Evolutionary conservation across 1,139 yeast species (phyloP), one percentile per base, ranked within the genome.

Genomic region (Meyerozyma sp.): DNA sequence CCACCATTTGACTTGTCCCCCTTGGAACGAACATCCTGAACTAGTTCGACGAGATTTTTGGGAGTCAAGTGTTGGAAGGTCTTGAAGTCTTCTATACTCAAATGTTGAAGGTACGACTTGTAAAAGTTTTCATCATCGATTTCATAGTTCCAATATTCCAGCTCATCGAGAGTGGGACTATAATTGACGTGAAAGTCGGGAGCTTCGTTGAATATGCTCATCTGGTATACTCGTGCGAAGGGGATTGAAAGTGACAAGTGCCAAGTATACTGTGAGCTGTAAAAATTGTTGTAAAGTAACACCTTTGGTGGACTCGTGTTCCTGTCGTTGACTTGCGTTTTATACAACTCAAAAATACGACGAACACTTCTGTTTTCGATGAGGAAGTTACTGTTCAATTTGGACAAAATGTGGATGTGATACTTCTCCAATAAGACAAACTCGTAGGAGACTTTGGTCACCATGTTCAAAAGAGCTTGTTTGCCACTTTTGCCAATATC

Each of bases 361-460:
- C 48, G 47, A 7, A 65, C 52, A 6, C 59, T 43, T 29, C 64
- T 48, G 28, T 53, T 47, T 39, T 65, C 71, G 23, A 71, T 52
- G 20, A 71, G 48, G 9, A 63, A 62, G 47, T 70, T 68, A 44
- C 60, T 57, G 48, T 62, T 59, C 36, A 70, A 54, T 48, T 71
- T 71, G 7, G 66, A 52, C 28, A 67, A 49, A 25, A 71, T 68
- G 42, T 72, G 74, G 29, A 72, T 59, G 44, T 61, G 65, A 50
- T 72, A 73, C 46, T 64, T 68, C 43, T 73, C 78, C 47, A 73
- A 56, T 28, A 72, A 55, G 42, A 70, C 59, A 48, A 57, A 73
- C 46, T 73, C 78, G 49, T 67, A 66, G 1, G 73, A 63, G 6
- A 68, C 67, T 47, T 69, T 70, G 4, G 70, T 62, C 4, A 70